A percentile compares a stretch with the other conserved stretches of the same genome.
phyloP scores from a whole-genome alignment of 2,329 filamentous ascomycete genomes.

The Paraphaeosphaeria minitans region DNA sequence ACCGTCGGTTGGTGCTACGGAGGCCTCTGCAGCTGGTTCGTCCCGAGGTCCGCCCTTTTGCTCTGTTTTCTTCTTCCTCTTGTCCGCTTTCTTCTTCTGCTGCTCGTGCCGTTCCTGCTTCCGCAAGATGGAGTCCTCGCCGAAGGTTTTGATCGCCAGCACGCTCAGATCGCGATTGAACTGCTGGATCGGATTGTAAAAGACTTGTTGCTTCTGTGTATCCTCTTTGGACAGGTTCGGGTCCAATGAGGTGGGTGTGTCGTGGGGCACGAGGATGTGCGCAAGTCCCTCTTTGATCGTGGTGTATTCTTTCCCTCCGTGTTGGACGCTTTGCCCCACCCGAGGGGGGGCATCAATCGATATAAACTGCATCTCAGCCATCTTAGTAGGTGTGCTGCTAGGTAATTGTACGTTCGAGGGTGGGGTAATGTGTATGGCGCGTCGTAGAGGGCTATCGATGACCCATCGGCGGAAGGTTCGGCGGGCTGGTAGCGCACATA shows the following conservation, averaged over 20 bases:
- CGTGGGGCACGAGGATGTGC: slow-evolving; percentile 66
- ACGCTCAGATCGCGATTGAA: slow-evolving; percentile 97
- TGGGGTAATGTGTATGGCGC: slow-evolving; percentile 24
- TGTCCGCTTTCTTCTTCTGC: slow-evolving; percentile 38
- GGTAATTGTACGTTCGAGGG: slow-evolving; percentile 22
- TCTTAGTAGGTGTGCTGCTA: slow-evolving; percentile 8
- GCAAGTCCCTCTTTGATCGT: slow-evolving; percentile 71
- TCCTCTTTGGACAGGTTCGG: slow-evolving; percentile 56
- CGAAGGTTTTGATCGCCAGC: slow-evolving; percentile 87
- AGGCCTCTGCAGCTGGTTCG: slow-evolving; percentile 1
- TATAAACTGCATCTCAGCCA: slow-evolving; percentile 19
- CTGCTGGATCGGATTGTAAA: slow-evolving; percentile 99
- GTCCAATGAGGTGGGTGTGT: slow-evolving; percentile 55
- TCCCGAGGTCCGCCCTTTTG: slow-evolving; percentile 13
- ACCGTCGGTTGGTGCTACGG: slow-evolving; percentile 10
- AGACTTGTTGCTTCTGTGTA: slow-evolving; percentile 73
- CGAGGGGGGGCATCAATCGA: slow-evolving; percentile 36
- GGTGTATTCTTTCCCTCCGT: slow-evolving; percentile 61
- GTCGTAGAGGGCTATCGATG: slow-evolving; percentile 30
- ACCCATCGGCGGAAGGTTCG: slow-evolving; percentile 27
- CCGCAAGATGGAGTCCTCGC: slow-evolving; percentile 66
- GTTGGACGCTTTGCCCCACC: slow-evolving; percentile 42
- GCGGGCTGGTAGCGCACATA: slow-evolving; percentile 29
- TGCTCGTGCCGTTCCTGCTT: slow-evolving; percentile 53
- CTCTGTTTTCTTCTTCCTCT: slow-evolving; percentile 27